Base-by-base conservation (phyloP, 148 eudicot species). In the Vaccinium macrocarpon region DNA sequence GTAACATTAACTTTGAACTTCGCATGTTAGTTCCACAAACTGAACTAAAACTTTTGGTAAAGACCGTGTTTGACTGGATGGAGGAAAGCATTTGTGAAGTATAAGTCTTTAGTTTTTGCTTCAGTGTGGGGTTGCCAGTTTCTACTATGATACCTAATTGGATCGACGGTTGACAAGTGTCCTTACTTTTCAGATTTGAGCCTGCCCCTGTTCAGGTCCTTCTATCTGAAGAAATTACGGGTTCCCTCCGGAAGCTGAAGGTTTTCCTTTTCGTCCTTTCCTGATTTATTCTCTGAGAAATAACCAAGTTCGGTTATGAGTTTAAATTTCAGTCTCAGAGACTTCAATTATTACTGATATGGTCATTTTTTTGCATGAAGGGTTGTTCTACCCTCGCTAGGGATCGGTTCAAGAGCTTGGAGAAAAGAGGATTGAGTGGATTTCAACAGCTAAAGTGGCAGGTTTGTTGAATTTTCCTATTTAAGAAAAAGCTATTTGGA, bases 121-220 rank as follows among this genome's bases (percentile, higher is more conserved):
- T 46, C 48, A 77, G 19, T 85, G 8, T 50, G 57, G 16, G 10
- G 73, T 77, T 70, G 29, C 52, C 48, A 42, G 42, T 68, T 68
- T 12, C 70, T 82, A 25, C 42, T 29, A 64, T 27, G 38, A 19
- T 38, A 16, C 18, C 13, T 53, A 16, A 68, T 76, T 71, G 66
- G 49, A 71, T 50, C 0, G 16, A 61, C 49, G 56, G 21, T 70
- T 73, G 50, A 61, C 79, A 13, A 6, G 51, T 73, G 57, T 81
- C 83, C 61, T 59, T 76, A 68, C 32, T 49, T 83, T 86, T 79
- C 92, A 96, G 99, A 86, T 96, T 92, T 83, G 88, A 88, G 89
- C 98, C 97, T 85, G 98, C 99, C 29, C 95, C 95, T 42, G 78
- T 89, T 84, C 97, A 96, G 90, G 99, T 96, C 81, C 94, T 96